These are phyloP conservation scores for Aspergillus fischeri DNA, from an alignment of 2,329 filamentous ascomycete genomes.

Conservation along the genomic window DNA sequence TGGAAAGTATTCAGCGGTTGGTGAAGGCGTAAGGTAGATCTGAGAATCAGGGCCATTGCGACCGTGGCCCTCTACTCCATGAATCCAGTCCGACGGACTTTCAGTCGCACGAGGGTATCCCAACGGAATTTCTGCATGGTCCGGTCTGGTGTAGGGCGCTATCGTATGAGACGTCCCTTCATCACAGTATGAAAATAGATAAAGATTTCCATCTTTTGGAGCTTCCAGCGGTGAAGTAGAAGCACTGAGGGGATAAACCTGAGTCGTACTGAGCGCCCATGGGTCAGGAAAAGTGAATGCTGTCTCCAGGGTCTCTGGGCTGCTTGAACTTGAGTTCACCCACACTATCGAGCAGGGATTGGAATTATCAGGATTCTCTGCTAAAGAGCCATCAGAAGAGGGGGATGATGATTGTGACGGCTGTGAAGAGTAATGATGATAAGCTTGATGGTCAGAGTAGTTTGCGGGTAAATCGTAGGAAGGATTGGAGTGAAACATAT, in stretches of 20 bases:
- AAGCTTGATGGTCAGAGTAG: constrained; percentile 21
- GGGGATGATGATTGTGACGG: constrained; percentile 15
- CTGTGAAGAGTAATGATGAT: constrained; percentile 13
- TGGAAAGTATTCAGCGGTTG: constrained; percentile 6
- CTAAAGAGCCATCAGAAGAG: constrained; percentile 10
- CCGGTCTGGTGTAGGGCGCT: constrained; percentile 11
- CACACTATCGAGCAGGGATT: constrained; percentile 17
- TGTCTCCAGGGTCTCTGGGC: constrained; percentile 14
- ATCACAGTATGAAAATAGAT: constrained; percentile 8
- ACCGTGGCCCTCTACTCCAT: constrained; percentile 3
- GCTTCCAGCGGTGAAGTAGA: constrained; percentile 8
- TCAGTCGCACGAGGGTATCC: constrained; percentile 7
- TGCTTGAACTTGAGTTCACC: constrained; percentile 20
- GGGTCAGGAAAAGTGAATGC: constrained; percentile 14
- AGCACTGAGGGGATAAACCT: constrained; percentile 9
- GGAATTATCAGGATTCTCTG: constrained; percentile 11
- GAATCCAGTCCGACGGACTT: constrained; percentile 11
- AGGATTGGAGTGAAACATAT: constrained; percentile 22
- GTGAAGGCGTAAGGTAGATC: constrained; percentile 8
- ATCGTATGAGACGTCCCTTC: constrained; percentile 8
- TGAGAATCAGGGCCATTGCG: constrained; percentile 2
- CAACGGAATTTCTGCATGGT: constrained; percentile 9
- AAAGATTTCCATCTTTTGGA: constrained; percentile 7
- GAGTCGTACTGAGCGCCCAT: constrained; percentile 9
- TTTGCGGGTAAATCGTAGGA: constrained; percentile 16